Conservation (phyloP, 768 basidiomycete species). For the Naganishia vishniacii region DNA sequence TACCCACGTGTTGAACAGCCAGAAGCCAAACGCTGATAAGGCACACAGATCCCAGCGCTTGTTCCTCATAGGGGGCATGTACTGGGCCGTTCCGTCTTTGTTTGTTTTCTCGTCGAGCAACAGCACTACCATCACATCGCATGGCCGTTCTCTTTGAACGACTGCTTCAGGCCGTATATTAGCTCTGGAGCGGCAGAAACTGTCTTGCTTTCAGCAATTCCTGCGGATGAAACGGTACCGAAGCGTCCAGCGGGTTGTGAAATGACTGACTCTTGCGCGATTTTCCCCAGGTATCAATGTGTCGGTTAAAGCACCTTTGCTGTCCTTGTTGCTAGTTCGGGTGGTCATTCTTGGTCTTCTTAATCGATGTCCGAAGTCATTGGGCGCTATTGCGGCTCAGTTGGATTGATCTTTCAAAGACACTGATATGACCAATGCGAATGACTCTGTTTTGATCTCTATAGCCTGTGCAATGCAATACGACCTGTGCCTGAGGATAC, state of each 20-base stretch:
- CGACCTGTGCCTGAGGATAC: too few relatives aligned
- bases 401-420: too few relatives aligned
- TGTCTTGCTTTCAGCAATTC: background rate
- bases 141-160: background rate
- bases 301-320: background rate
- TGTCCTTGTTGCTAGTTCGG: background rate
- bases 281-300: background rate
- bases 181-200: background rate
- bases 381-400: too few relatives aligned
- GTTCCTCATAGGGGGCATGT: background rate
- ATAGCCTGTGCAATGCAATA: too few relatives aligned
- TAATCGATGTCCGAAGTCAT: background rate
- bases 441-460: too few relatives aligned
- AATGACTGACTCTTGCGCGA: background rate
- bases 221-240: background rate
- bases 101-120: background rate
- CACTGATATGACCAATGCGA: too few relatives aligned
- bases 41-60: background rate
- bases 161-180: background rate
- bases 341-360: background rate
- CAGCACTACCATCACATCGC: constrained; percentile 1
- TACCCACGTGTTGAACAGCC: background rate
- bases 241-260: background rate
- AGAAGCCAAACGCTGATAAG: background rate
- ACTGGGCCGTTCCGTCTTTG: background rate